Evolutionary conservation across 2,329 filamentous ascomycete species (phyloP).

Genomic region (Aspergillus novofumigatus): DNA sequence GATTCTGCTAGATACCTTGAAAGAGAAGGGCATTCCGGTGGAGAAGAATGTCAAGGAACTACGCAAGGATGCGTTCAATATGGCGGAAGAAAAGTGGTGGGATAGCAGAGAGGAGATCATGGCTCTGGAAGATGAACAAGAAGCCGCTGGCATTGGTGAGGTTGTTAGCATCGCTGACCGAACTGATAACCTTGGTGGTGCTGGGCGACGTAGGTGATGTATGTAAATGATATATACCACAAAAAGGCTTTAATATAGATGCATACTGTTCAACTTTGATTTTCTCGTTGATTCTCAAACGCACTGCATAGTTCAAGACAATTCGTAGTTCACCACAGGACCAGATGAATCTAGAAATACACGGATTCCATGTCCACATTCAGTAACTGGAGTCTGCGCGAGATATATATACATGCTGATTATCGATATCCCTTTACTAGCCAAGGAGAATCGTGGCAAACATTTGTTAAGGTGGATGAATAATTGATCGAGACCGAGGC

Average conservation of each 20-base stretch:
- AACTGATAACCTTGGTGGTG: conserved; percentile 49
- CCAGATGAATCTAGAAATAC: not conserved
- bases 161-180: conserved; percentile 82
- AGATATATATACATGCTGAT: not conserved
- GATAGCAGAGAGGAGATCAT: conserved; percentile 92
- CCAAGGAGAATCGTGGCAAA: not conserved
- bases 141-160: conserved; percentile 90
- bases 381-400: not conserved
- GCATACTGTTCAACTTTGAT: not conserved
- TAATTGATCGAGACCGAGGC: too few relatives aligned
- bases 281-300: not conserved
- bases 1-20: conserved; percentile 69
- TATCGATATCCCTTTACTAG: not conserved
- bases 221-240: not conserved
- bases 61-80: conserved; percentile 82
- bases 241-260: not conserved
- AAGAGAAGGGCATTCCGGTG: conserved; percentile 56
- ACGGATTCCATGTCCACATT: not conserved
- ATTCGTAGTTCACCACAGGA: not conserved
- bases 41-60: conserved; percentile 80
- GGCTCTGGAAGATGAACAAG: conserved; percentile 89
- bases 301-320: not conserved
- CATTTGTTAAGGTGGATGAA: not conserved
- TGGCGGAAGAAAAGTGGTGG: conserved; percentile 98
- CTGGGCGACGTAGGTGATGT: conserved; percentile 41